Evolutionary conservation across 2,329 filamentous ascomycete genomes (phyloP).

Genomic region (Colletotrichum magnum): DNA sequence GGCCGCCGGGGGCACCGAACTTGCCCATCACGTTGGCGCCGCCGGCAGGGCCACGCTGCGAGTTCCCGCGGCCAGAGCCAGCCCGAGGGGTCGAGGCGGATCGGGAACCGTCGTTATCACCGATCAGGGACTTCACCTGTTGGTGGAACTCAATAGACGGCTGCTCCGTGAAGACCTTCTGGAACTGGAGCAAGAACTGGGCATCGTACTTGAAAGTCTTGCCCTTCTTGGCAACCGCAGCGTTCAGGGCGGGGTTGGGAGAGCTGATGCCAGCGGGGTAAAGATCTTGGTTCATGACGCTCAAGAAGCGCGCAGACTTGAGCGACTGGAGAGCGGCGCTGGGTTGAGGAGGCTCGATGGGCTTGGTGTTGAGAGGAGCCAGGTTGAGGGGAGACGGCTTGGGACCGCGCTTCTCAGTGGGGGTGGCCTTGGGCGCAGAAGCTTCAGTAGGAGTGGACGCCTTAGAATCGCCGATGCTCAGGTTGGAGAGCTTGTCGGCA

Average conservation of each 20-base stretch:
- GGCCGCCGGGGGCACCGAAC: constrained; percentile 60
- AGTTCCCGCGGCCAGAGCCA: constrained; percentile 63
- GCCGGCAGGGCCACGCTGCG: constrained; percentile 65
- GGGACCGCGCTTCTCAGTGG: constrained; percentile 69
- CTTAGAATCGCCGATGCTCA: constrained; percentile 63
- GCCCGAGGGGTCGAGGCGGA: constrained; percentile 74
- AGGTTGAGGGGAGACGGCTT: constrained; percentile 94
- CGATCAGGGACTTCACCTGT: constrained; percentile 89
- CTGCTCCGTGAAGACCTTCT: constrained; percentile 96
- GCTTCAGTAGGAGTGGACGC: constrained; percentile 58
- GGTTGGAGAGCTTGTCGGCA: constrained; percentile 65
- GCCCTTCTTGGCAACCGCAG: constrained; percentile 82
- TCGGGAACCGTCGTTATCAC: constrained; percentile 78
- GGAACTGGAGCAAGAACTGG: constrained; percentile 95
- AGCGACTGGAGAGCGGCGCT: constrained; percentile 94
- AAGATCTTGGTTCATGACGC: constrained; percentile 81
- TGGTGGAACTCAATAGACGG: constrained; percentile 93
- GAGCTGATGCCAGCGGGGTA: constrained; percentile 90
- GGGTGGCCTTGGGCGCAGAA: constrained; percentile 65
- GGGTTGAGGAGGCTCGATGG: constrained; percentile 91
- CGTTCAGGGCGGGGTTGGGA: constrained; percentile 92
- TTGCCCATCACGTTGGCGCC: constrained; percentile 74
- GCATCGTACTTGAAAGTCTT: constrained; percentile 95
- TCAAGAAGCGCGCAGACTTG: constrained; percentile 90
- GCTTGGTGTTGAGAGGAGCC: constrained; percentile 83